Evolutionary conservation across 805 yeast genomes (phyloP), one percentile per base, ranked within the genome.

Genomic region (Pichia membranifaciens): DNA sequence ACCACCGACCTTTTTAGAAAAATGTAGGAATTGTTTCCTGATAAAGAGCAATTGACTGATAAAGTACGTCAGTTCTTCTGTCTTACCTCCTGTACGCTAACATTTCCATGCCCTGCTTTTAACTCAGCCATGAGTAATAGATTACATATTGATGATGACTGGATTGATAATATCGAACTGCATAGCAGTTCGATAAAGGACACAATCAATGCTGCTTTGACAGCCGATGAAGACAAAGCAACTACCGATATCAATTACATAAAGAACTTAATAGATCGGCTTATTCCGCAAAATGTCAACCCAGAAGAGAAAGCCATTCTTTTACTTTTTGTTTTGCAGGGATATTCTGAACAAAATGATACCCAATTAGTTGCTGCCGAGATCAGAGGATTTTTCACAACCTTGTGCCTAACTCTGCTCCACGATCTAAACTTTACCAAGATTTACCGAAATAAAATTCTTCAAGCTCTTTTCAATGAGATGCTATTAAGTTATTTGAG

Each of bases 401-500:
- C n/a, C 12, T 18, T 41, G 16, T 43, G 41, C 7, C 13, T 39
- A 8, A 34, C 37, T 12, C 12, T 48, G 21, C 31, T 54, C 10
- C 23, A 33, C 10, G 29, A 33, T 39, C 17, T 44, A 10, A 45
- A 50, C 22, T 39, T 50, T n/a, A 23, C 3, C 7, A 3, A 16
- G 3, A 20, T 53, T 6, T 47, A 48, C 25, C 28, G 31, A 10
- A 17, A 29, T 42, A 25, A 20, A 10, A 20, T 28, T 3, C 18
- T 47, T 10, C 33, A 20, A 4, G 34, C 36, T 8, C 16, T 35
- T 21, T 53, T 53, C 16, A 48, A 51, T 36, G 15, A 16, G 0
- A 16, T 54, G 17, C 18, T 53, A 6, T 15, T 25, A 12, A 18
- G 18, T 4, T 40, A 32, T 7, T 46, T 47, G 13, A 38, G 21